Base-by-base conservation (phyloP, 768 basidiomycete genomes). In the Serpula lacrymans region DNA sequence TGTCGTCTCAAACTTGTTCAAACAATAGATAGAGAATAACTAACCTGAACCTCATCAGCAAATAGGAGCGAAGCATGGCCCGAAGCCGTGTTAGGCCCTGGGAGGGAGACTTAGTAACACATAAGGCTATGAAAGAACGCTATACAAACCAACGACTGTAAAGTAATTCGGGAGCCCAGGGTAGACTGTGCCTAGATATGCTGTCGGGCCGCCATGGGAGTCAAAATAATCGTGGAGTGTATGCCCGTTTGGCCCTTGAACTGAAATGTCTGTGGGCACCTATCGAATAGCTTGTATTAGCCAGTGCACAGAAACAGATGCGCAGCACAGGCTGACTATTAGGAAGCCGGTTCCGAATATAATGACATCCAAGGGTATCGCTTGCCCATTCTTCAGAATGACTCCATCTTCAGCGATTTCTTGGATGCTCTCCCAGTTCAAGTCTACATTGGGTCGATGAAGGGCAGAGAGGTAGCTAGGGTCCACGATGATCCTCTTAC, bases 401-500 rank as follows among this genome's bases (percentile, higher is more conserved):
- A 80, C 62, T 2, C 78, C 78, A 24, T 74, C 62, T 44, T 71
- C 67, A 2, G 71, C 71, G 28, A 80, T 54, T 4, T 55, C 52
- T n/a, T 72, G 69, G 33, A 81, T 74, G 8, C 47, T 54, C 16
- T 73, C 72, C 70, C 71, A 80, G 13, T 50, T 57, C 31, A 83
- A 47, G 14, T 59, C 60, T 24, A 83, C 73, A 54, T 84, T 82
- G 1, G 75, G 66, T 31, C 63, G 64, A 39, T 74, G 63, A 37
- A 84, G 55, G 18, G 67, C 61, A n/a, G 69, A 55, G 14, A 84
- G 68, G 52, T 80, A 83, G 13, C 70, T 70, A 3, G 77, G 74
- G 51, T 85, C 78, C 40, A 76, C 64, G 24, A 84, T 74, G 14
- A 82, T 67, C 18, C 82, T 67, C 53, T 78, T 80, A 53, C 78